Evolutionary conservation across 495 filamentous ascomycete genomes (phyloP).

Genomic region (Trichoderma asperelloides): DNA sequence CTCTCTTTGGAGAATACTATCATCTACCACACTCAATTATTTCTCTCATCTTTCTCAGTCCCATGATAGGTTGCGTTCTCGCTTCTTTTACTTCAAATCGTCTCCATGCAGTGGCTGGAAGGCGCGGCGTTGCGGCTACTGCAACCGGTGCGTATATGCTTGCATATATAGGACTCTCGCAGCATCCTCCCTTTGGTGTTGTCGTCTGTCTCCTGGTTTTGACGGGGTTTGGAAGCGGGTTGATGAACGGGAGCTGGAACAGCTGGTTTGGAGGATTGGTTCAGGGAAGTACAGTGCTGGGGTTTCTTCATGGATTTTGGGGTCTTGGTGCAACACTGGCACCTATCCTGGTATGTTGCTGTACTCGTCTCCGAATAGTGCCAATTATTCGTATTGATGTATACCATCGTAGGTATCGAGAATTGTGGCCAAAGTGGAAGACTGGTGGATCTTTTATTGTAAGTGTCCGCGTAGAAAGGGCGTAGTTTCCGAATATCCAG

Average conservation of each 20-base stretch:
- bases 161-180: conserved; percentile 58
- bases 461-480: conserved; percentile 41
- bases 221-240: conserved; percentile 61
- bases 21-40: conserved; percentile 65
- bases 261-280: conserved; percentile 73
- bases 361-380: not conserved
- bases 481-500: conserved; percentile 47
- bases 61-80: conserved; percentile 68
- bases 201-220: conserved; percentile 62
- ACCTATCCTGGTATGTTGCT: conserved; percentile 53
- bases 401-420: conserved; percentile 34
- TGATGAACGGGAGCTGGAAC: conserved; percentile 68
- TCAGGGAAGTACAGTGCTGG: conserved; percentile 59
- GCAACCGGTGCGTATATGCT: conserved; percentile 54
- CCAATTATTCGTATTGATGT: not conserved
- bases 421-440: conserved; percentile 48
- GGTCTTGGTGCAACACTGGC: conserved; percentile 67
- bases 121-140: conserved; percentile 63
- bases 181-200: conserved; percentile 66
- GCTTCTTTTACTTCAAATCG: conserved; percentile 61
- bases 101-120: conserved; percentile 51
- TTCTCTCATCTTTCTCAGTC: conserved; percentile 72
- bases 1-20: conserved; percentile 52
- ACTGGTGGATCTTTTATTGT: conserved; percentile 59
- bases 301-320: conserved; percentile 65